Percentiles rank a stretch among this genome's conserved stretches.
phyloP scores from a whole-genome alignment of 805 yeast species.

The Debaryomyces castellii region DNA sequence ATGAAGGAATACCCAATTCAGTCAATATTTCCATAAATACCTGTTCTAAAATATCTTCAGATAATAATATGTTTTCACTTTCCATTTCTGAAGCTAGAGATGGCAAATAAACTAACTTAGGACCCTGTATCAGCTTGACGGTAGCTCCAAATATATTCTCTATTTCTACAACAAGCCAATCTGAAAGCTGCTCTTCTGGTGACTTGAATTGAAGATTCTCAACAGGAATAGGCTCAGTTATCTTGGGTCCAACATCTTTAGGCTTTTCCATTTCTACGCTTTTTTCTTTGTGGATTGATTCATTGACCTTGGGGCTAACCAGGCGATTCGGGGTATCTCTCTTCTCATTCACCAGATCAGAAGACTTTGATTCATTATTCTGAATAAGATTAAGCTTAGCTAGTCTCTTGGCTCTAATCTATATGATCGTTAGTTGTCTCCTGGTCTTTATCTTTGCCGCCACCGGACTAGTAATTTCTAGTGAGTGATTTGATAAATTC shows the following conservation, averaged over 20 bases:
- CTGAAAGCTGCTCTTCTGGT: constrained; percentile 7
- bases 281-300: neutral
- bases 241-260: no score
- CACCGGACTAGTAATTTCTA: neutral
- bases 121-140: constrained; percentile 11
- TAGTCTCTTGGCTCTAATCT: constrained; percentile 53
- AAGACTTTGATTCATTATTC: neutral
- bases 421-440: constrained; percentile 3
- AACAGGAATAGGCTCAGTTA: neutral
- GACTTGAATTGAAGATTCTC: neutral
- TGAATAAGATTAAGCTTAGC: constrained; percentile 42
- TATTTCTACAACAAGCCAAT: constrained; percentile 44
- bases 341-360: neutral
- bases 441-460: neutral
- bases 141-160: constrained; percentile 37
- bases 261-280: no score
- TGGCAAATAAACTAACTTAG: constrained; percentile 19
- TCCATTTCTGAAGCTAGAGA: constrained; percentile 24
- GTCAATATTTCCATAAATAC: constrained; percentile 56
- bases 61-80: constrained; percentile 14
- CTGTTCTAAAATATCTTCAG: constrained; percentile 43
- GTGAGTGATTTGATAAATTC: neutral
- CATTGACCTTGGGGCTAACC: neutral
- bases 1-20: constrained; percentile 47
- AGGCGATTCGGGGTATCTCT: neutral